A percentile compares a stretch with the other conserved stretches of the same genome.
These are phyloP conservation scores for Pseudophaeomoniella oleicola DNA, from an alignment of 2,329 filamentous ascomycete genomes.

Conservation along the genomic window DNA sequence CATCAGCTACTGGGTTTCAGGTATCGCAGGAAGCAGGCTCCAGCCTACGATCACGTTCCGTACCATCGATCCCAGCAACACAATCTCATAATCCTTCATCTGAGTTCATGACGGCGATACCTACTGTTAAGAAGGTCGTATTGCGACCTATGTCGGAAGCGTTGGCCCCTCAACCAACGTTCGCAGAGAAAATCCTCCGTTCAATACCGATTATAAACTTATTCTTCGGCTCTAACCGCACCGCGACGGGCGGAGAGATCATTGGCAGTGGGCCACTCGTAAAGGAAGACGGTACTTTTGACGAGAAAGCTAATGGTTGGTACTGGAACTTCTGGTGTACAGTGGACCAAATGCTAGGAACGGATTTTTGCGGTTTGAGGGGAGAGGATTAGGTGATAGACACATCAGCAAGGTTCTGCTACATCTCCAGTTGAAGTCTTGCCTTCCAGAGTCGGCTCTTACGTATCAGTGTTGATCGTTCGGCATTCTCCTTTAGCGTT, in stretches of 20 bases:
- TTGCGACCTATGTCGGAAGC: slow-evolving; percentile 57
- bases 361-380: slow-evolving; percentile 46
- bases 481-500: too few species aligned
- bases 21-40: slow-evolving; percentile 14
- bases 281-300: slow-evolving; percentile 26
- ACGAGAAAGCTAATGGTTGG: slow-evolving; percentile 11
- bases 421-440: too few species aligned
- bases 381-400: slow-evolving; percentile 35
- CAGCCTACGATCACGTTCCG: slow-evolving; percentile 11
- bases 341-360: slow-evolving; percentile 41
- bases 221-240: slow-evolving; percentile 38
- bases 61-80: slow-evolving; percentile 7
- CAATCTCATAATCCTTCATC: slow-evolving; percentile 17
- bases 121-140: slow-evolving; percentile 48
- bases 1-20: slow-evolving; percentile 6
- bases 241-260: slow-evolving; percentile 16
- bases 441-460: too few species aligned
- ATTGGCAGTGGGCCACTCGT: slow-evolving; percentile 31
- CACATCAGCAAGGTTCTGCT: too few species aligned
- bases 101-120: slow-evolving; percentile 43
- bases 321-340: slow-evolving; percentile 48
- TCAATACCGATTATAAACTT: slow-evolving; percentile 56
- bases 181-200: slow-evolving; percentile 47
- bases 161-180: slow-evolving; percentile 52
- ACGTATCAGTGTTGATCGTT: too few species aligned